Base-by-base conservation (phyloP, 768 basidiomycete genomes). In the Lentinula aciculospora region DNA sequence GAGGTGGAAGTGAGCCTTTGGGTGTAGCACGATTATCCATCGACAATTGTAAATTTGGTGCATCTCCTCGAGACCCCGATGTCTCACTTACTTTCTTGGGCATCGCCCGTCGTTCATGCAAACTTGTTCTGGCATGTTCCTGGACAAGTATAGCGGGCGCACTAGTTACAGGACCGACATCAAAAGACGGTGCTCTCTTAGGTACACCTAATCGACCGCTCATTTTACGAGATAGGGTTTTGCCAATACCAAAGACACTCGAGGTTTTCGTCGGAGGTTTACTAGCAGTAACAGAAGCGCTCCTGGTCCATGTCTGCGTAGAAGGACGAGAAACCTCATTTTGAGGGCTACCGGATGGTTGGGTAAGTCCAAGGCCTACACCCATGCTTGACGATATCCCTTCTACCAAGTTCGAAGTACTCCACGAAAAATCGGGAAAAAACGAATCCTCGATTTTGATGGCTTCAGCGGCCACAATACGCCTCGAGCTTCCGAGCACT, bases 401-500 rank as follows among this genome's bases (percentile, higher is more conserved):
- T 19, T 53, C 49, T 25, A 50, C 49, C 6, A 57, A 28, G 39
- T 59, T 57, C 15, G 51, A 53, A 27, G 39, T 44, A 19, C 54
- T 56, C 54, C 27, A 56, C 5, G 54, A 45, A 34, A 56, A 56
- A n/a, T 42, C 39, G 19, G 54, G 27, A 15, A 61, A 60, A 27
- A 72, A 72, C 64, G 65, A 68, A 12, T 64, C 68, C 47, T 53
- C 63, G 59, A 81, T 81, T 9, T 74, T 73, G 0, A 74, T 72
- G 9, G 74, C 73, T 0, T 76, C 78, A 0, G 76, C 76, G 12
- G 74, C 76, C 15, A 80, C 71, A 5, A 78, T 68, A 7, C 73
- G 74, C 1, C 78, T 71, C 0, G 72, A 66, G 5, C 74, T 71
- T 1, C 83, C 83, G 58, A 83, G 76, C 15, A 84, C 76, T 3